Percentiles rank a stretch among this genome's conserved stretches.
phyloP scores from a whole-genome alignment of 345 rosid species.

The Barbarea vulgaris region DNA sequence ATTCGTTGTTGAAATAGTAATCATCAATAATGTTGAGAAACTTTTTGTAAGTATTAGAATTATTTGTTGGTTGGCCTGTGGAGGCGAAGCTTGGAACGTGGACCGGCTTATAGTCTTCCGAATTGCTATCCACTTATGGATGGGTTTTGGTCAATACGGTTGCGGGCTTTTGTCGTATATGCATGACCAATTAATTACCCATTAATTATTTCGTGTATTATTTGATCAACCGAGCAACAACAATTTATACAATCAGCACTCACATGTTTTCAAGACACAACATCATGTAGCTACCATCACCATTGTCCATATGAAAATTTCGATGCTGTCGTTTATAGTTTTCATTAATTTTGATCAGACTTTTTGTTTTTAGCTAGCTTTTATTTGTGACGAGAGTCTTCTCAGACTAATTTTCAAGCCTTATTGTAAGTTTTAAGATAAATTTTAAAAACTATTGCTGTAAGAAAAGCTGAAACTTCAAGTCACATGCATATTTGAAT shows the following conservation, averaged over 20 bases:
- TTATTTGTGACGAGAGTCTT: not conserved
- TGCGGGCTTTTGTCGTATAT: conserved; percentile 38
- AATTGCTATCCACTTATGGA: conserved; percentile 33
- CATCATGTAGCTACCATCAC: conserved; percentile 35
- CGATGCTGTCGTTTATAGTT: not conserved
- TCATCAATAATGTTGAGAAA: conserved; percentile 26
- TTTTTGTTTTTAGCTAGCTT: not conserved
- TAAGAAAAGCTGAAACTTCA: not conserved
- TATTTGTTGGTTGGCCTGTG: conserved; percentile 42
- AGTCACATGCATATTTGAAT: conserved; percentile 2
- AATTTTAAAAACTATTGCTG: not conserved
- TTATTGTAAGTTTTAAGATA: not conserved
- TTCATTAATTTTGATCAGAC: not conserved
- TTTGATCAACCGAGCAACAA: conserved; percentile 30
- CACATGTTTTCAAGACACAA: conserved; percentile 36
- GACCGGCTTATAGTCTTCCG: conserved; percentile 33
- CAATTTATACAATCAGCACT: conserved; percentile 27
- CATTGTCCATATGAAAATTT: conserved; percentile 19
- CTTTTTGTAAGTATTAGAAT: conserved; percentile 32
- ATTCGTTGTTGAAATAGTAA: conserved; percentile 35
- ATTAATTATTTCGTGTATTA: conserved; percentile 37
- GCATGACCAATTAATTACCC: conserved; percentile 35
- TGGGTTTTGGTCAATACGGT: conserved; percentile 39
- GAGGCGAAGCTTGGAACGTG: conserved; percentile 42
- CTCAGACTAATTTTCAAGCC: not conserved